phyloP scores from a whole-genome alignment of 2,329 filamentous ascomycete genomes.

The Stagonosporopsis chrysanthemi region DNA sequence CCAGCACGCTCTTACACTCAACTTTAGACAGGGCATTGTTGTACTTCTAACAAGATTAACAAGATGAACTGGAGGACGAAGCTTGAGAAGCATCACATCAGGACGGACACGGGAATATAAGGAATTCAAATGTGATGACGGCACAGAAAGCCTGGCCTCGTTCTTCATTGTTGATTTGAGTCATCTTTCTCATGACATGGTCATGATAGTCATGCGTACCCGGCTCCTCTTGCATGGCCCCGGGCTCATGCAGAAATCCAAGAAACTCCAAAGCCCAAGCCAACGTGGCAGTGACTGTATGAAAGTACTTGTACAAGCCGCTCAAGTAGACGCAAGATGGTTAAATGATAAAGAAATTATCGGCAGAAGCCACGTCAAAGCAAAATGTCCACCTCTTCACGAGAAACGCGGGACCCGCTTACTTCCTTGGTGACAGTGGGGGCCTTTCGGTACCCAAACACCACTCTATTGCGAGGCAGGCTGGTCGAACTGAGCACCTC shows the following conservation, averaged over 20 bases:
- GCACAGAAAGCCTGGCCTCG: constrained; percentile 1
- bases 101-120: neutral
- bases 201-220: constrained; percentile 9
- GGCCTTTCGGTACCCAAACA: neutral
- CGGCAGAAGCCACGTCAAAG: constrained; percentile 4
- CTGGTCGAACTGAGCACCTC: constrained; percentile 38
- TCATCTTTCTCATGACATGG: constrained; percentile 13
- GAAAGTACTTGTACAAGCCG: constrained; percentile 27
- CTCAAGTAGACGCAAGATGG: constrained; percentile 23
- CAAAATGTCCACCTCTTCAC: neutral
- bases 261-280: constrained; percentile 21
- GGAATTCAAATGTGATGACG: neutral
- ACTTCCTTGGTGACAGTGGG: neutral
- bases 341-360: constrained; percentile 2
- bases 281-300: constrained; percentile 21
- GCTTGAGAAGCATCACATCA: too few species aligned
- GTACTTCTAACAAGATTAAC: too few species aligned
- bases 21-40: too few species aligned
- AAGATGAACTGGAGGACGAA: too few species aligned
- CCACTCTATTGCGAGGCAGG: constrained; percentile 30
- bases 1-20: too few species aligned
- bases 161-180: constrained; percentile 7
- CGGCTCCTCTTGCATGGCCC: constrained; percentile 7
- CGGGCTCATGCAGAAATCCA: constrained; percentile 13
- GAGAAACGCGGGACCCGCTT: neutral